These are phyloP conservation scores for Phyllosticta citrichinensis DNA, from an alignment of 2,329 filamentous ascomycete genomes.

Conservation along the genomic window DNA sequence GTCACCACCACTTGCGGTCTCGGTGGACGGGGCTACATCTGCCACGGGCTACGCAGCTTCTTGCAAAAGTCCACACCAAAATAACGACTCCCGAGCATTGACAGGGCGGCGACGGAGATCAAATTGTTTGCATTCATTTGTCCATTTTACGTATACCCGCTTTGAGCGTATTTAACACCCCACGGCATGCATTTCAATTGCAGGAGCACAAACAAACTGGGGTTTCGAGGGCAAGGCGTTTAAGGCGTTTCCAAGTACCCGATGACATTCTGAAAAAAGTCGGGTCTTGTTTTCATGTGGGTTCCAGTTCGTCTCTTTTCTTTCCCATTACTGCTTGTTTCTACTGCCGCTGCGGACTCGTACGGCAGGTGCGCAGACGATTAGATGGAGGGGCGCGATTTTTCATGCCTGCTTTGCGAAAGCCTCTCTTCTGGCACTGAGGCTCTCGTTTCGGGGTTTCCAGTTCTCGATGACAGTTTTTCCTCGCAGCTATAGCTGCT, in stretches of 20 bases:
- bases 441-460: background rate
- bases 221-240: constrained; percentile 2
- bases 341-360: background rate
- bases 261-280: background rate
- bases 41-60: background rate
- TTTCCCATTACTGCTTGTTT: constrained; percentile 1
- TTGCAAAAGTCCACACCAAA: background rate
- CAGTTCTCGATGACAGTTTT: background rate
- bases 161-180: constrained; percentile 7
- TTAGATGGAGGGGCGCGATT: background rate
- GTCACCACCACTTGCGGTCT: background rate
- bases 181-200: constrained; percentile 8
- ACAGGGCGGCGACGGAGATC: constrained; percentile 5
- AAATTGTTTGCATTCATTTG: constrained; percentile 6
- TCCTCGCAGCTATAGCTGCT: background rate
- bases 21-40: background rate
- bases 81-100: constrained; percentile 7
- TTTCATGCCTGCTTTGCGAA: background rate
- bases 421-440: background rate
- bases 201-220: constrained; percentile 3
- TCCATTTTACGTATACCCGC: constrained; percentile 11
- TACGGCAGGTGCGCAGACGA: background rate
- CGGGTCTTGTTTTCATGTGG: background rate
- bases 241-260: background rate
- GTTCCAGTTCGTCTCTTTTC: background rate